Percentiles rank a stretch among this genome's conserved stretches.
Evolutionary conservation across 306 rosid species (phyloP).

Genomic region (Cicer yamashitae): DNA sequence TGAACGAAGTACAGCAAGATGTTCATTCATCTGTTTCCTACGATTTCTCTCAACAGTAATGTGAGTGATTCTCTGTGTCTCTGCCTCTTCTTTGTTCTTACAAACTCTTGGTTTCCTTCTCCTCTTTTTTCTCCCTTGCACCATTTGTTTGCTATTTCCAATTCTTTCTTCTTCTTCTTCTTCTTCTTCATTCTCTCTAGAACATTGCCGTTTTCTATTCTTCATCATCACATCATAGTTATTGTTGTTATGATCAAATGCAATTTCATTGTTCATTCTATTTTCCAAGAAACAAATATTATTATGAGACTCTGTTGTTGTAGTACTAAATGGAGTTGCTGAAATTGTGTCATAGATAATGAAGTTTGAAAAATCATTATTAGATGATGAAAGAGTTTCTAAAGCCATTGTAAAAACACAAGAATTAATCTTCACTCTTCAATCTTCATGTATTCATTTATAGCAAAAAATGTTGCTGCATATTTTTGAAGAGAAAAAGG

Average conservation of each 20-base stretch:
- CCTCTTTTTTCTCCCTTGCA: conserved; percentile 69
- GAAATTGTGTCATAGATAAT: conserved; percentile 82
- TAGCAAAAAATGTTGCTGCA: conserved; percentile 47
- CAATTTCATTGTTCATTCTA: conserved; percentile 35
- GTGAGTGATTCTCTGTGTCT: conserved; percentile 93
- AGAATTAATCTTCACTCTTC: background rate
- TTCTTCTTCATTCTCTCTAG: background rate
- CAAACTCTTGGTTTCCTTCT: conserved; percentile 76
- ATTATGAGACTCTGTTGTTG: background rate
- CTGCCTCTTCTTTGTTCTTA: conserved; percentile 91
- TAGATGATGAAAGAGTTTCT: conserved; percentile 68
- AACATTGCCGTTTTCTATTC: conserved; percentile 38
- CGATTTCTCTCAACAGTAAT: conserved; percentile 93
- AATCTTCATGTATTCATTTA: conserved; percentile 34
- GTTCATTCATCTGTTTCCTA: conserved; percentile 89
- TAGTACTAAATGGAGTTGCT: conserved; percentile 58
- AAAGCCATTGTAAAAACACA: conserved; percentile 50
- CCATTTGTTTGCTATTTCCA: conserved; percentile 16
- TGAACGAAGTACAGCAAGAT: conserved; percentile 83
- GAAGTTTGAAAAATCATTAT: conserved; percentile 68
- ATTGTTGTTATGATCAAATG: background rate
- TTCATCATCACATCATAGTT: background rate
- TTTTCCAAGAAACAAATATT: conserved; percentile 42
- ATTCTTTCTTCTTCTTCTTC: conserved; percentile 1
- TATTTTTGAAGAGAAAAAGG: conserved; percentile 4